Conservation (phyloP, 2,329 filamentous ascomycete genomes). For the Fusarium caatingaense region DNA sequence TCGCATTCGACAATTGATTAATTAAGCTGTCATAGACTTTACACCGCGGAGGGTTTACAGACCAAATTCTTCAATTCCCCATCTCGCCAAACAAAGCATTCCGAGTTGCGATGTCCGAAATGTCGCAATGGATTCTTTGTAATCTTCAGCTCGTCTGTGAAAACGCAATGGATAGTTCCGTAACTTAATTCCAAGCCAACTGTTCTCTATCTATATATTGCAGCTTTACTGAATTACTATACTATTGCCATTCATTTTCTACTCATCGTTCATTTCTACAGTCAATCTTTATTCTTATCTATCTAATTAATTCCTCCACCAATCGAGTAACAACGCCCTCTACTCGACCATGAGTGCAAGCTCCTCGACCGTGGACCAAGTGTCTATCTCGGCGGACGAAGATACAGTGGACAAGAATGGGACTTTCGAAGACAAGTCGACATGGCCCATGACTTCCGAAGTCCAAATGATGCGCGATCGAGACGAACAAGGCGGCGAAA, state of each 20-base stretch:
- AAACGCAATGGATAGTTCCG: not conserved
- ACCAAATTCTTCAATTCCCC: not conserved
- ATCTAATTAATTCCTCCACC: not conserved
- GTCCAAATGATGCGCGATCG: not conserved
- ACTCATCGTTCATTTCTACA: not conserved
- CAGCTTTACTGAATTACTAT: not conserved
- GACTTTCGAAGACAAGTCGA: too few species aligned
- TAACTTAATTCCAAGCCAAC: not conserved
- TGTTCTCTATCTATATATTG: not conserved
- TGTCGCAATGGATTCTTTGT: not conserved
- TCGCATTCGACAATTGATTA: not conserved
- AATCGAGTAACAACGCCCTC: not conserved
- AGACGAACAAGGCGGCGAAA: not conserved
- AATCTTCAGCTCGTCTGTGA: not conserved
- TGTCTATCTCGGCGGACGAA: not conserved
- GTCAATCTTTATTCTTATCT: not conserved
- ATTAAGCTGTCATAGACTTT: not conserved
- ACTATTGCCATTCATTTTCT: rapidly evolving
- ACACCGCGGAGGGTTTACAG: not conserved
- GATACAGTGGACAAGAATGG: not conserved
- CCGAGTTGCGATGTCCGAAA: not conserved
- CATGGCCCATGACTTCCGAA: not conserved
- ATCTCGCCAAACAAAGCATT: rapidly evolving
- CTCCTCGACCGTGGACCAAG: not conserved
- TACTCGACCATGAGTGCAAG: not conserved